Percentiles rank a stretch among this genome's conserved stretches.
phyloP scores from a whole-genome alignment of 805 yeast genomes.

The Trichomonascus vanleenenianus region DNA sequence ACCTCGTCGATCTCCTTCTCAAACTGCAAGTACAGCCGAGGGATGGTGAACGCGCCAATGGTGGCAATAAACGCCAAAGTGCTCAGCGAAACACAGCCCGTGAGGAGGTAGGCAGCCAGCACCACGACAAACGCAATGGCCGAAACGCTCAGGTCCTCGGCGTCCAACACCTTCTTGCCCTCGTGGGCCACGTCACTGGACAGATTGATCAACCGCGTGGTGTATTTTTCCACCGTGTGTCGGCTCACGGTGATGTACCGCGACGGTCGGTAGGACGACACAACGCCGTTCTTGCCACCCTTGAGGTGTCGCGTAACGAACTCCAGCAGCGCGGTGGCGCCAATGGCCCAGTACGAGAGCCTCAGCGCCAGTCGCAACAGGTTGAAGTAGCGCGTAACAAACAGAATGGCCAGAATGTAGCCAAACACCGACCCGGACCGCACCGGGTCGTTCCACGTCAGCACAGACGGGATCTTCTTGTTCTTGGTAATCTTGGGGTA shows the following conservation, averaged over 20 bases:
- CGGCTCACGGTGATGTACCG: conserved; percentile 34
- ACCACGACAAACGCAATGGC: conserved; percentile 61
- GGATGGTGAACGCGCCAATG: conserved; percentile 61
- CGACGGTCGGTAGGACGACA: conserved; percentile 68
- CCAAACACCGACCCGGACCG: conserved; percentile 59
- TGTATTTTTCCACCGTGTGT: conserved; percentile 35
- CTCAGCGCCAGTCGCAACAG: conserved; percentile 25
- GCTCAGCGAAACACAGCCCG: conserved; percentile 70
- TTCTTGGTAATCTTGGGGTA: background rate
- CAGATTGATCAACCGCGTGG: conserved; percentile 28
- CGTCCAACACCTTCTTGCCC: conserved; percentile 36
- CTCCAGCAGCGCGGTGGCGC: conserved; percentile 66
- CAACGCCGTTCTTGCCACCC: conserved; percentile 62
- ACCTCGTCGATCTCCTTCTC: conserved; percentile 66
- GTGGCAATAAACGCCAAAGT: conserved; percentile 51
- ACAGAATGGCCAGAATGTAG: conserved; percentile 47
- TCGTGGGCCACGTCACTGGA: conserved; percentile 23
- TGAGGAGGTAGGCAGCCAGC: conserved; percentile 61
- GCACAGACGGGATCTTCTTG: conserved; percentile 32
- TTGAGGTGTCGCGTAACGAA: conserved; percentile 62
- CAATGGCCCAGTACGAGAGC: conserved; percentile 49
- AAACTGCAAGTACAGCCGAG: conserved; percentile 64
- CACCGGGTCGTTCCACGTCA: conserved; percentile 72
- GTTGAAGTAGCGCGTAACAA: conserved; percentile 29
- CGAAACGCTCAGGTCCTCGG: conserved; percentile 66